Percentiles rank a stretch among this genome's conserved stretches.
These are phyloP conservation scores for Salmacisia buchloeana DNA, from an alignment of 1,284 basidiomycete species.

Conservation along the genomic window DNA sequence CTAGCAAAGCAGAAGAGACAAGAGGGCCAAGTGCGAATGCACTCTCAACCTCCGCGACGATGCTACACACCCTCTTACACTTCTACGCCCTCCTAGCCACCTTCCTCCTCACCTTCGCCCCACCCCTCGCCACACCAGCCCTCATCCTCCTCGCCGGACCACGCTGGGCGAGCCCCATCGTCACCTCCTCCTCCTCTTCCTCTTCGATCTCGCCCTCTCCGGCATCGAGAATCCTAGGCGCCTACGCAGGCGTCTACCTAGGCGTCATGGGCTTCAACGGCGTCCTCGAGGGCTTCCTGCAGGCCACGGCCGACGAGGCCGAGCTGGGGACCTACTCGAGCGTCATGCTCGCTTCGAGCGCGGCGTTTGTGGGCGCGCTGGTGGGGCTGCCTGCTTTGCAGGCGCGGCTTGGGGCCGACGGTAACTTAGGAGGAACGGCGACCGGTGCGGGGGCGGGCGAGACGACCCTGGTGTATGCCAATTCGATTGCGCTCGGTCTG, in stretches of 20 bases:
- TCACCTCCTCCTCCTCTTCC: conserved; percentile 29
- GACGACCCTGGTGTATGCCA: conserved; percentile 4
- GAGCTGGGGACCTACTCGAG: conserved; percentile 29
- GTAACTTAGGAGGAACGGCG: background rate
- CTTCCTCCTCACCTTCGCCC: conserved; percentile 29
- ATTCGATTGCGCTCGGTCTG: background rate
- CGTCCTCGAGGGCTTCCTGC: conserved; percentile 43
- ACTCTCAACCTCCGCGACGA: background rate
- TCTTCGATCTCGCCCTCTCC: too few species aligned
- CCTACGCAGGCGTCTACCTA: conserved; percentile 36
- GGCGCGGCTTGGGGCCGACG: background rate
- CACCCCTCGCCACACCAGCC: conserved; percentile 28
- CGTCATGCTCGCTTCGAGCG: conserved; percentile 31
- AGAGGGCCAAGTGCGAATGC: too few species aligned
- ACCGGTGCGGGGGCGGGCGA: too few species aligned
- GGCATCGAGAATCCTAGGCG: conserved; percentile 36
- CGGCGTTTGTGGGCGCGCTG: conserved; percentile 24
- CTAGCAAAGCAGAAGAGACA: background rate
- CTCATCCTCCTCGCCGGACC: conserved; percentile 40
- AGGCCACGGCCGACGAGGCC: conserved; percentile 23
- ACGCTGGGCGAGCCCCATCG: conserved; percentile 30
- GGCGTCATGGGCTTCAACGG: conserved; percentile 48
- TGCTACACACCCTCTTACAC: conserved; percentile 28
- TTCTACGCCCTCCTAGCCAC: conserved; percentile 29
- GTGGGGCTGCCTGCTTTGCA: background rate